Conservation (phyloP, 495 filamentous ascomycete species). For the Penicillium canariense region DNA sequence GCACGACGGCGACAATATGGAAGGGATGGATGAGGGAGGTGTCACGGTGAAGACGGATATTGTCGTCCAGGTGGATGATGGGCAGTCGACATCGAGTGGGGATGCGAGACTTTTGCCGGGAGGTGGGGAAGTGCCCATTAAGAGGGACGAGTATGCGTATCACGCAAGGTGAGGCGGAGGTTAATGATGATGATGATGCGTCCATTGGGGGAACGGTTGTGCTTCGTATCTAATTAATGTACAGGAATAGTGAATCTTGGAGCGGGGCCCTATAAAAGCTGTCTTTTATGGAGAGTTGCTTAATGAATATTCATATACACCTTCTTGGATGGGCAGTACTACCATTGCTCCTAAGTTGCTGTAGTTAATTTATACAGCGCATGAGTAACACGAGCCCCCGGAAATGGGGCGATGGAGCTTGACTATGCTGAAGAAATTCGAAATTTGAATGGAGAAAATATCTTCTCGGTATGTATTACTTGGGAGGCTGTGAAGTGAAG, state of each 20-base stretch:
- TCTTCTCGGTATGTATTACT: too few relatives aligned
- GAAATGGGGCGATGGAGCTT: too few relatives aligned
- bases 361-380: too few relatives aligned
- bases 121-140: conserved; percentile 1
- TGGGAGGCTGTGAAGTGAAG: too few relatives aligned
- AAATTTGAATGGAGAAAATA: too few relatives aligned
- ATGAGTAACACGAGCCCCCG: too few relatives aligned
- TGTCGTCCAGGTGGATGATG: conserved; percentile 30
- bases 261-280: too few relatives aligned
- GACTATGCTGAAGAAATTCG: too few relatives aligned
- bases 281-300: too few relatives aligned
- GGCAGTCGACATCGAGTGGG: conserved; percentile 20
- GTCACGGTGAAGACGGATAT: conserved; percentile 36
- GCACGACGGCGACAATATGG: conserved; percentile 13
- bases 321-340: too few relatives aligned
- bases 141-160: background rate
- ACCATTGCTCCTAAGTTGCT: too few relatives aligned
- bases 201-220: background rate
- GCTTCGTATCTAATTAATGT: background rate
- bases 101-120: conserved; percentile 18
- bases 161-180: background rate
- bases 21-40: conserved; percentile 16
- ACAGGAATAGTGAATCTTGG: background rate
- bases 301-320: too few relatives aligned
- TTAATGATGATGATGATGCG: conserved; percentile 1